These are phyloP conservation scores for Blastocystis sp. DNA, from an alignment of 352 stramenopile species.

Conservation along the genomic window DNA sequence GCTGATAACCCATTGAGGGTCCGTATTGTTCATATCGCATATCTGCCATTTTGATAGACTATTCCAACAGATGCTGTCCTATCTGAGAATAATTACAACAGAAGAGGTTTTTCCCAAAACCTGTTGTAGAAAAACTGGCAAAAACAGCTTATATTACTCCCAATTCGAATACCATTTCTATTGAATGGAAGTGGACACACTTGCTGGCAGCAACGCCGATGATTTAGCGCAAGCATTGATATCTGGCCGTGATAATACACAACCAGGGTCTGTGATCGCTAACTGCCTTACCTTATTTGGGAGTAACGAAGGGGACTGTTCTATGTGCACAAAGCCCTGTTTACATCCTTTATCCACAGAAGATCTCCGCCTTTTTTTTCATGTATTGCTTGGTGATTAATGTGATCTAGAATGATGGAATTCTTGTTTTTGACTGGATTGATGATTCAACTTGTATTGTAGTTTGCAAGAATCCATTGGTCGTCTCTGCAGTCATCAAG, in stretches of 20 bases:
- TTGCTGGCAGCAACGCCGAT: neutral
- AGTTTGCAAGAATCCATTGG: constrained; percentile 1
- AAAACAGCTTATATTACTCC: neutral
- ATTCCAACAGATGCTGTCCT: too few relatives aligned
- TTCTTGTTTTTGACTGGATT: constrained; percentile 39
- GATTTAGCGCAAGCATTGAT: neutral
- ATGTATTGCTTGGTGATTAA: neutral
- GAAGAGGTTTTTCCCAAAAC: neutral
- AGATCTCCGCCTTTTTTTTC: constrained; percentile 3
- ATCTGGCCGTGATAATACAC: neutral
- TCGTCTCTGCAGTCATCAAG: neutral
- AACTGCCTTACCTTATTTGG: constrained; percentile 39
- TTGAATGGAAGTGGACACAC: neutral
- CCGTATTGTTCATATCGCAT: constrained; percentile 56
- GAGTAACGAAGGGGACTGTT: constrained; percentile 13
- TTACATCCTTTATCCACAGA: constrained; percentile 11
- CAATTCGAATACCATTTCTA: neutral
- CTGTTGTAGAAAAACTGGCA: neutral
- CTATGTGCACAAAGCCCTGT: constrained; percentile 14
- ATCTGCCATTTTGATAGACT: constrained; percentile 20
- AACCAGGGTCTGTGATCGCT: neutral
- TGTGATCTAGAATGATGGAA: neutral
- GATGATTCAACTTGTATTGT: constrained; percentile 46
- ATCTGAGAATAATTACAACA: neutral
- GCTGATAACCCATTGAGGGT: neutral